Evolutionary conservation across 164 flowering plant genomes (phyloP), one percentile per base, ranked within the genome.

Genomic region (Magnolia sinica): DNA sequence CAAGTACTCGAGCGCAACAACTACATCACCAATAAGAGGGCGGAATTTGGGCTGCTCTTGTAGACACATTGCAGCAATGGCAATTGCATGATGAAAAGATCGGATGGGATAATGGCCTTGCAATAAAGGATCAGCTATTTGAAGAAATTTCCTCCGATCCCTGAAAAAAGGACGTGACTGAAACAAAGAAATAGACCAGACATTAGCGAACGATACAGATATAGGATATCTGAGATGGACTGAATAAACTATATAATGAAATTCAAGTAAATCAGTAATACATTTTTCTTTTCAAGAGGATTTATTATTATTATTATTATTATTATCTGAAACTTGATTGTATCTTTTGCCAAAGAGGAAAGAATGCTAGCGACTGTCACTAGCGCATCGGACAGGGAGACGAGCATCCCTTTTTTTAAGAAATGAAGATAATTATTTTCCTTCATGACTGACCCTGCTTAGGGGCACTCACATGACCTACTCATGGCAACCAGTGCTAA

Each of bases 41-140:
- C 98, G 92, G 77, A 82, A 86, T 61, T 58, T 82, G n/a, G 96
- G 90, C 73, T 90, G 89, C 79, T 94, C 97, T 79, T 91, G 92
- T 18, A 94, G 96, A 81, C 98, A 94, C 97, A 94, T 92, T 55
- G 89, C 91, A 70, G 92, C 82, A 8, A 94, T 87, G 18, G 96
- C 96, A 72, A 90, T 79, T 58, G 90, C 89, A 63, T 94, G 93
- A 73, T 91, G 91, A 73, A 92, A 75, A 80, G 85, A 80, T 14
- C 92, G 90, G 6, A 85, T 76, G 16, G 97, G 89, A 76, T 77
- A 91, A 58, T 82, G 82, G 27, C 97, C 96, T 80, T 86, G 83
- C 75, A 94, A 75, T n/a, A 76, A 71, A 16, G 97, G 97, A 76
- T 94, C 98, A 50, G 79, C 98, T 82, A 92, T 29, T 59, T 89